Percentiles rank a stretch among this genome's conserved stretches.
These are phyloP conservation scores for Alternaria sp. DNA, from an alignment of 2,329 filamentous ascomycete species.

Conservation along the genomic window DNA sequence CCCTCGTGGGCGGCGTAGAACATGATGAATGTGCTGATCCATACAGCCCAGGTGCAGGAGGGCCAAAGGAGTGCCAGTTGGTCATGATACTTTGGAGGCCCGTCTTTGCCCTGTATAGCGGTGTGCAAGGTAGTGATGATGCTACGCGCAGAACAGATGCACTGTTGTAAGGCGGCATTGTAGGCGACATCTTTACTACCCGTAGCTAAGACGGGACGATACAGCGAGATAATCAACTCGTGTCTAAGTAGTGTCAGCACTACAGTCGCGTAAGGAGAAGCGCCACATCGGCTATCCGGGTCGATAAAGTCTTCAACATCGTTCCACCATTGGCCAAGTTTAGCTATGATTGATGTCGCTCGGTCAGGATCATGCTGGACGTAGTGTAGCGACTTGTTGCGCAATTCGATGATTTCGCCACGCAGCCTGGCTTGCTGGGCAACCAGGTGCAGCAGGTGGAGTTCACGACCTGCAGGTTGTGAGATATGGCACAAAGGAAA, in stretches of 20 bases:
- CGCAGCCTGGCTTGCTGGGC: slow-evolving; percentile 58
- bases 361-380: slow-evolving; percentile 53
- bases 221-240: slow-evolving; percentile 59
- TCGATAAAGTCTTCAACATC: slow-evolving; percentile 59
- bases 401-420: slow-evolving; percentile 59
- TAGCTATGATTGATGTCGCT: slow-evolving; percentile 56
- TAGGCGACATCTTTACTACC: slow-evolving; percentile 54
- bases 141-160: slow-evolving; percentile 58
- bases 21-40: slow-evolving; percentile 61
- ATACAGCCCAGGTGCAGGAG: slow-evolving; percentile 60
- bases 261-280: slow-evolving; percentile 48
- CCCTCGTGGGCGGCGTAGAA: slow-evolving; percentile 58
- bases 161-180: slow-evolving; percentile 58
- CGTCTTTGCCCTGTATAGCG: slow-evolving; percentile 12
- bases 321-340: slow-evolving; percentile 61
- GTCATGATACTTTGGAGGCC: background rate
- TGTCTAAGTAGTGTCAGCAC: slow-evolving; percentile 56
- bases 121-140: slow-evolving; percentile 53
- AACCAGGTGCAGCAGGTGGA: slow-evolving; percentile 40
- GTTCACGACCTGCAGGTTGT: slow-evolving; percentile 8
- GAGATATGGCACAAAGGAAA: background rate
- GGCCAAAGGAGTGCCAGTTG: slow-evolving; percentile 55
- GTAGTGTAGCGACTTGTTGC: slow-evolving; percentile 59
- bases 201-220: slow-evolving; percentile 58
- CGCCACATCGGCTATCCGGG: slow-evolving; percentile 31